Base-by-base conservation (phyloP, 805 yeast species). In the Ascoidea rubescens region DNA sequence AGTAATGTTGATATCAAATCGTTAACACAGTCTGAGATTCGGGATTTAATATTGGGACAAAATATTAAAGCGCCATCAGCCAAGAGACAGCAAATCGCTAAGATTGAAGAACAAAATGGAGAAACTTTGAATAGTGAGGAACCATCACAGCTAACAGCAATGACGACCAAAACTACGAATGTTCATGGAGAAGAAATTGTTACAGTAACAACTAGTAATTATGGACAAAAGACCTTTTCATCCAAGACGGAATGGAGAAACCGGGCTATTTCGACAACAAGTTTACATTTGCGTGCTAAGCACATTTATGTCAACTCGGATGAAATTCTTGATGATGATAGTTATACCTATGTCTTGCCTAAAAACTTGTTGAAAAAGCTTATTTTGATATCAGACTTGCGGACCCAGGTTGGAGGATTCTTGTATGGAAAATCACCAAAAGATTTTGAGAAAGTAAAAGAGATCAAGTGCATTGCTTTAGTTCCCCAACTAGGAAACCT, bases 101-200 rank as follows among this genome's bases (percentile, higher is more conserved):
- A 84, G 53, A 72, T 87, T 50, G 89, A 82, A 51, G 75, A 75
- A 5, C 62, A 69, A 0, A 65, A 64, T 45, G 60, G 61, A 7
- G 75, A 72, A 42, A 67, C 69, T 49, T 73, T 70, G 42, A 69
- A 62, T 32, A 69, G 65, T 12, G 68, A 67, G 1, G 55, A 60
- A 17, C 71, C 71, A 12, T 73, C 74, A 53, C 83, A 84, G 57
- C 67, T 82, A 37, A 78, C 89, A 0, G 93, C 95, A 0, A 74
- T 83, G 58, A 89, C 87, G 59, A 81, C 95, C 0, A 84, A 82
- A 53, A 85, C 95, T 0, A 81, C 82, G 31, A 93, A 88, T 62
- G 96, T 87, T 1, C 97, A 90, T 61, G 99, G 99, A 42, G 99
- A 93, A 62, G 95, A 90, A 60, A 91, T 93, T 60, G 84, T 86